phyloP scores from a whole-genome alignment of 2,329 filamentous ascomycete species.

The Pseudocercospora macadamiae region DNA sequence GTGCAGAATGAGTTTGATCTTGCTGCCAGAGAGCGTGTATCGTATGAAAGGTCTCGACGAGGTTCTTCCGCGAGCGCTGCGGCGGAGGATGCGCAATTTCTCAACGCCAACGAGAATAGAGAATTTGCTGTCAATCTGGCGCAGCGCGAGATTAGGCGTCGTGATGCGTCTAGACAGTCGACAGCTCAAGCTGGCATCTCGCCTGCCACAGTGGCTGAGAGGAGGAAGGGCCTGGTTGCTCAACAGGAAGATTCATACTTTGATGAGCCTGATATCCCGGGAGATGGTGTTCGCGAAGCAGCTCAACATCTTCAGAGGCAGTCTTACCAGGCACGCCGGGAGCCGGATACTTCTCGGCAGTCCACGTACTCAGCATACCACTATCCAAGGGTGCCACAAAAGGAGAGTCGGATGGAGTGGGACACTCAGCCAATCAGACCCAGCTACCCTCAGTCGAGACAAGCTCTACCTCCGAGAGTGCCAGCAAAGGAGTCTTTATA shows the following conservation, averaged over 20 bases:
- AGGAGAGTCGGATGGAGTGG: conserved; percentile 41
- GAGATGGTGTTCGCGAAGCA: conserved; percentile 32
- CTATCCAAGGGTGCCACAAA: conserved; percentile 50
- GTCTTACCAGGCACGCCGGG: conserved; percentile 13
- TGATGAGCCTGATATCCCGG: conserved; percentile 8
- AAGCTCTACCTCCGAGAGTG: conserved; percentile 29
- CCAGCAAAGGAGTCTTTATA: conserved; percentile 36
- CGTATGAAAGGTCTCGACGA: conserved; percentile 22
- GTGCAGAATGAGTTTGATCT: conserved; percentile 25
- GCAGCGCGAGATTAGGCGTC: conserved; percentile 68
- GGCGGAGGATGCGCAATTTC: conserved; percentile 29
- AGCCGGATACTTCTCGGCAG: not conserved
- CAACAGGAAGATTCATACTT: conserved; percentile 23
- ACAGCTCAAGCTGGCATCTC: conserved; percentile 59
- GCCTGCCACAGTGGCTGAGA: conserved; percentile 42
- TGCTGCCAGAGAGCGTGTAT: conserved; percentile 14
- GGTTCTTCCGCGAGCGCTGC: conserved; percentile 19
- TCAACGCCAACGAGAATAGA: conserved; percentile 72
- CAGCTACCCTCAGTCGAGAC: conserved; percentile 30
- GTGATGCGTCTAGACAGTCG: conserved; percentile 60
- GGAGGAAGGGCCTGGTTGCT: conserved; percentile 34
- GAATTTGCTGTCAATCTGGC: conserved; percentile 78
- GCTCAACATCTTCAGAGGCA: conserved; percentile 29
- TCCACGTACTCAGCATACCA: conserved; percentile 38
- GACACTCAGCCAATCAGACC: conserved; percentile 30